Conservation (phyloP, 2,329 filamentous ascomycete genomes). For the Metarhizium humberi region DNA sequence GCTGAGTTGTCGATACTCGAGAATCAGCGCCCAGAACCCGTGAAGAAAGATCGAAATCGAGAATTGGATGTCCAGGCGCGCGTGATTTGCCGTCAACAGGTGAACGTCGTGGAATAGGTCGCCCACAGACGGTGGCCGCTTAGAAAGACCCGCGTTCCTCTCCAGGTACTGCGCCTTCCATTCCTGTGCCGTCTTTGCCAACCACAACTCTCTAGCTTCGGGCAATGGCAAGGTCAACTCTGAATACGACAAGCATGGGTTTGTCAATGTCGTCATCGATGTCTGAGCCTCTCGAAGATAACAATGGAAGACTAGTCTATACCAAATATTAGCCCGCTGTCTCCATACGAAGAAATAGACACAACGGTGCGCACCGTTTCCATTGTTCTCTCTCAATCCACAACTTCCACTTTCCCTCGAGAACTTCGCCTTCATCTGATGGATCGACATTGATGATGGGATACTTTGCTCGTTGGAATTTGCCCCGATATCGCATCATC, state of each 20-base stretch:
- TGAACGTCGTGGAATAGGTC: constrained; percentile 49
- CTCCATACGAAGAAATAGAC: neutral
- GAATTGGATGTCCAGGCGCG: constrained; percentile 45
- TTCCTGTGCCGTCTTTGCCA: constrained; percentile 49
- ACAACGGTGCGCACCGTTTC: constrained; percentile 38
- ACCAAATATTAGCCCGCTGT: neutral
- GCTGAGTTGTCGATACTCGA: constrained; percentile 55
- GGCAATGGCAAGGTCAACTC: constrained; percentile 60
- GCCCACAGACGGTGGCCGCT: constrained; percentile 39
- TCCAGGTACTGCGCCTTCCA: constrained; percentile 55
- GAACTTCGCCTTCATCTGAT: constrained; percentile 43
- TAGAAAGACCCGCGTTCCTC: constrained; percentile 25
- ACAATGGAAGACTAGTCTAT: constrained; percentile 51
- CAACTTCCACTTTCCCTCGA: constrained; percentile 55
- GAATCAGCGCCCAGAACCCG: constrained; percentile 55
- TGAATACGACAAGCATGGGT: constrained; percentile 57
- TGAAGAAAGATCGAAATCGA: constrained; percentile 53
- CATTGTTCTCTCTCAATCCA: constrained; percentile 59
- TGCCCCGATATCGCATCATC: constrained; percentile 48
- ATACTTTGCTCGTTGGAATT: constrained; percentile 48
- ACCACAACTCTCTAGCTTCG: constrained; percentile 53
- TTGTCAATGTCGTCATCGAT: constrained; percentile 57
- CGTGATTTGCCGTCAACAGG: constrained; percentile 37
- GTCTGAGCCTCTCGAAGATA: constrained; percentile 58
- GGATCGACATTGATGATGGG: constrained; percentile 38